phyloP scores from a whole-genome alignment of 345 rosid species.

The Brassica juncea region DNA sequence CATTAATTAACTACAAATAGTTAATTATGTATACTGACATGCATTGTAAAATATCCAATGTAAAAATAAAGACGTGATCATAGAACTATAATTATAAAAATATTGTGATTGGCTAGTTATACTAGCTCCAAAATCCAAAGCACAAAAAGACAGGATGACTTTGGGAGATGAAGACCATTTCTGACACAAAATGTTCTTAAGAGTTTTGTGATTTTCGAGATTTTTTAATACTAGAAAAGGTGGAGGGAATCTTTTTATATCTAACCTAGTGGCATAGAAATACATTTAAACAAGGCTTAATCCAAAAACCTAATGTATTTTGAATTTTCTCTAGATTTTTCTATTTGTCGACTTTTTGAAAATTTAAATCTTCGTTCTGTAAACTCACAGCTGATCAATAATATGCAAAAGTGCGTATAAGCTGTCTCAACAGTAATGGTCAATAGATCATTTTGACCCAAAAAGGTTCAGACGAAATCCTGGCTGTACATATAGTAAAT shows the following conservation, averaged over 20 bases:
- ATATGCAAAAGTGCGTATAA: not conserved
- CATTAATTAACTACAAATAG: not conserved
- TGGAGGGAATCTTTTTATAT: conserved; percentile 18
- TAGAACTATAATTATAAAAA: not conserved
- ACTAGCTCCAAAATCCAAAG: conserved; percentile 31
- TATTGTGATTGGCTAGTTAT: conserved; percentile 23
- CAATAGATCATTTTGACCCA: conserved; percentile 9
- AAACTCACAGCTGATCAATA: not conserved
- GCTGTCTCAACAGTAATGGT: not conserved
- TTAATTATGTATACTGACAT: conserved; percentile 7
- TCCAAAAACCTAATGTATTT: not conserved
- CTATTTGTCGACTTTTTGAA: not conserved
- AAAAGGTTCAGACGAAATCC: not conserved
- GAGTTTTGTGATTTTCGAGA: conserved; percentile 14
- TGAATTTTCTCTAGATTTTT: not conserved
- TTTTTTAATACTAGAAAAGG: not conserved
- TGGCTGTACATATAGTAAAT: conserved; percentile 9
- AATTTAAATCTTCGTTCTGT: not conserved
- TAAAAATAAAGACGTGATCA: not conserved
- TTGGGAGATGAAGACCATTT: conserved; percentile 30
- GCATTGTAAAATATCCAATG: not conserved
- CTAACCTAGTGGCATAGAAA: conserved; percentile 4
- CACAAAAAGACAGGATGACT: conserved; percentile 19
- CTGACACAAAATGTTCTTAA: conserved; percentile 35
- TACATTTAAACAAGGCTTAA: not conserved